Evolutionary conservation across 768 basidiomycete species (phyloP).

Genomic region (Lactarius tabidus): DNA sequence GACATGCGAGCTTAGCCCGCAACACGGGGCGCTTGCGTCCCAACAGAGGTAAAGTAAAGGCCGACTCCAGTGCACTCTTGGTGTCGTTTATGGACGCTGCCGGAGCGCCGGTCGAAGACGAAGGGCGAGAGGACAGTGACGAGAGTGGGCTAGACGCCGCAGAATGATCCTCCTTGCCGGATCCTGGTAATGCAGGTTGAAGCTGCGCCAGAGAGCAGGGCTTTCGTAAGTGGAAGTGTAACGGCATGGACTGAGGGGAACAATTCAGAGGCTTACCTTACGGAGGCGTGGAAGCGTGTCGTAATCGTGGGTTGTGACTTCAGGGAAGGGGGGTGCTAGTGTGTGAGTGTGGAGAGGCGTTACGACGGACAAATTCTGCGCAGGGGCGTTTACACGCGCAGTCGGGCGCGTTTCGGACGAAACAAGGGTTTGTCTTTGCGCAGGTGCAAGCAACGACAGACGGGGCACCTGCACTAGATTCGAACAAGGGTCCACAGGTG

Average conservation of each 20-base stretch:
- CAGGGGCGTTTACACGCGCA: not conserved
- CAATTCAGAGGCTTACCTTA: conserved; percentile 10
- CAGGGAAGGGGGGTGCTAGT: conserved; percentile 7
- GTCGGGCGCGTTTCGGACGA: conserved; percentile 2
- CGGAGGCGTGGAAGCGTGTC: conserved; percentile 21
- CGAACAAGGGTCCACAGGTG: not conserved
- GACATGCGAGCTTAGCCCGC: conserved; percentile 20
- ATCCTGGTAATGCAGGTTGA: conserved; percentile 9
- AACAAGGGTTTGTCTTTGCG: not conserved
- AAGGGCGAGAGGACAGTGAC: conserved; percentile 16
- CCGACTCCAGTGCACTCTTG: conserved; percentile 4
- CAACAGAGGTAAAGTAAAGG: conserved; percentile 15
- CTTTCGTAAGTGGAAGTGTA: conserved; percentile 6
- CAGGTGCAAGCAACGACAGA: not conserved
- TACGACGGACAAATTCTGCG: conserved; percentile 12
- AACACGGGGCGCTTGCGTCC: conserved; percentile 23
- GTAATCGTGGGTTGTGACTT: conserved; percentile 15
- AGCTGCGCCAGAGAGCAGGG: conserved; percentile 5
- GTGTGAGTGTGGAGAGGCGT: conserved; percentile 13
- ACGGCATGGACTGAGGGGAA: not conserved
- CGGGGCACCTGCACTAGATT: not conserved
- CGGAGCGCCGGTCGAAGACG: conserved; percentile 20
- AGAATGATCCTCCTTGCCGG: conserved; percentile 14
- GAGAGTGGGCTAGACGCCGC: conserved; percentile 21
- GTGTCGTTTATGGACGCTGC: not conserved